Evolutionary conservation across 2,329 filamentous ascomycete genomes (phyloP), one percentile per base, ranked within the genome.

Genomic region (Aureobasidium sp.): DNA sequence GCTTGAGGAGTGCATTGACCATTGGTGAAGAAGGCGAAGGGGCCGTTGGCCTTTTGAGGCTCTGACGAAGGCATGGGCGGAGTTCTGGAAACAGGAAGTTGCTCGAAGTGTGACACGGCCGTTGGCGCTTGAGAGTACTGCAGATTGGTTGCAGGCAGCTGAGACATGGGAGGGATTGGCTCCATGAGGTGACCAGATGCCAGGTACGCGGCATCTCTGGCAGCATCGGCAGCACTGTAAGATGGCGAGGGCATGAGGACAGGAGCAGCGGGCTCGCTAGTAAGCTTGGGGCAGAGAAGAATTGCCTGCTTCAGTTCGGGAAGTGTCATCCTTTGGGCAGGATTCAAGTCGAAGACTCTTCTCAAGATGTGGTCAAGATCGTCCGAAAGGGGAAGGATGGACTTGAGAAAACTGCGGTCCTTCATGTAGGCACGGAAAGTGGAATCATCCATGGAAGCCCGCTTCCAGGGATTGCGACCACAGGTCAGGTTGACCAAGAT

Each of bases 381-480:
- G 72, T 90, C 82, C 61, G 94, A 92, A 70, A 99, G 78, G 24
- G 94, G 93, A 62, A 99, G 82, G 69, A 99, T 99, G 65, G 91
- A 89, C 79, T 91, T 89, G 67, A 99, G 79, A 75, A 97, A 99
- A 71, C 88, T 87, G 64, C 85, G 85, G 72, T 91, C 91, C 79
- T 88, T 88, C 68, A 89, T 83, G 77, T 89, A 97, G 60, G 92
- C 92, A 70, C 89, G 85, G 82, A 97, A 99, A 49, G 94, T 97
- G 66, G 91, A 91, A 76, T 99, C 94, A 74, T 96, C 91, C 68
- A 85, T 81, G 14, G 91, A 96, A 65, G 94, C 94, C 74, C 94
- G 89, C 79, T 97, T 97, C 94, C 94, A 99, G 63, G 94, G 94
- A 77, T 99, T 99, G 74, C 94, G 91, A 72, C 94, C 94, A 78